Conservation (phyloP, 1,139 yeast genomes). For the Zygoascus meyerae region DNA sequence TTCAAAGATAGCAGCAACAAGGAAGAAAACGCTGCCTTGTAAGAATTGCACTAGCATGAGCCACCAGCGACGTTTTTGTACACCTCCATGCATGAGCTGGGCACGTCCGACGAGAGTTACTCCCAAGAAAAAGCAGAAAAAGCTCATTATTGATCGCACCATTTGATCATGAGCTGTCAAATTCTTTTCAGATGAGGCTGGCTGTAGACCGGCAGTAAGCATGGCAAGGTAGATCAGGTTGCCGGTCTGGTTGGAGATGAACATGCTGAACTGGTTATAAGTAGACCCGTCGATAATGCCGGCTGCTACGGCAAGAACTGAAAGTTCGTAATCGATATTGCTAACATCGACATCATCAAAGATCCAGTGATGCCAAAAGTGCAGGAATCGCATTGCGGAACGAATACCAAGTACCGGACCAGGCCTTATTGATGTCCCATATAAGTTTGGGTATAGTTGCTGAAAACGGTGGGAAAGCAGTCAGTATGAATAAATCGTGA, state of each 20-base stretch:
- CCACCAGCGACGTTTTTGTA: slow-evolving; percentile 8
- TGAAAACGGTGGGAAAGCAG: no score
- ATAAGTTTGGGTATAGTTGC: no score
- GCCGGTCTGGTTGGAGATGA: slow-evolving; percentile 13
- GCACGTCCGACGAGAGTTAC: slow-evolving; percentile 7
- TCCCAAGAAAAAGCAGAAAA: slow-evolving; percentile 6
- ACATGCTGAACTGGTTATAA: slow-evolving; percentile 8
- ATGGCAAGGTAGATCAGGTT: slow-evolving; percentile 10
- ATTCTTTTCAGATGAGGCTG: background rate
- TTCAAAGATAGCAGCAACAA: slow-evolving; percentile 6
- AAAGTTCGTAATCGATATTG: background rate
- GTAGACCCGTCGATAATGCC: slow-evolving; percentile 10
- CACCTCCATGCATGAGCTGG: slow-evolving; percentile 7
- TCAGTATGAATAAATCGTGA: no score
- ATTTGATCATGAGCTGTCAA: slow-evolving; percentile 1
- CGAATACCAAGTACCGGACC: no score
- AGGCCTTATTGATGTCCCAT: no score
- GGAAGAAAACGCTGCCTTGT: slow-evolving; percentile 4
- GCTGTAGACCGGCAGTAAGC: slow-evolving; percentile 3
- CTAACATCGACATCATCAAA: slow-evolving; percentile 1
- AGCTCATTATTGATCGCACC: slow-evolving; percentile 6
- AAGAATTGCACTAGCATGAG: slow-evolving; percentile 1
- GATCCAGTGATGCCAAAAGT: slow-evolving; percentile 4
- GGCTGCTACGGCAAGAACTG: slow-evolving; percentile 10
- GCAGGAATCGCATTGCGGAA: background rate